Conservation (phyloP, 179 eudicot genomes). For the Spinacia oleracea region DNA sequence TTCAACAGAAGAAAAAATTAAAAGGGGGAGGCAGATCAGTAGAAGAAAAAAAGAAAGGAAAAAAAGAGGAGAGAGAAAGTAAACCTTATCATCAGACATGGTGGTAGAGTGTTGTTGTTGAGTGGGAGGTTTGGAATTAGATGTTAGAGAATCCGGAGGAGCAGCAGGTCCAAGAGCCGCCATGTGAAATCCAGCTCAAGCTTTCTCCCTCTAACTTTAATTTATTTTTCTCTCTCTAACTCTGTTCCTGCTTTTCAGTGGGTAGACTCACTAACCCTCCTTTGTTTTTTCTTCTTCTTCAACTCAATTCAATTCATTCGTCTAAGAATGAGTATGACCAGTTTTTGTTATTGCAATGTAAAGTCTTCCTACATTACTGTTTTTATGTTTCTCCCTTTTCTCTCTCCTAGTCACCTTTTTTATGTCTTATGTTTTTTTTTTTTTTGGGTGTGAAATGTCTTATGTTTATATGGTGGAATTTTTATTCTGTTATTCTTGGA, state of each 20-base stretch:
- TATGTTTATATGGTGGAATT: no score
- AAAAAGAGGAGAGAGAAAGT: conserved; percentile 2
- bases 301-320: no score
- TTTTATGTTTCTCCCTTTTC: no score
- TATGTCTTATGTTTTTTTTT: no score
- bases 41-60: neutral
- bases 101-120: neutral
- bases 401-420: no score
- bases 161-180: conserved; percentile 29
- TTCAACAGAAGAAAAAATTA: neutral
- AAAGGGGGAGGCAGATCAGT: neutral
- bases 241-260: neutral
- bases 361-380: no score
- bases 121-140: conserved; percentile 1
- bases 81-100: conserved; percentile 45
- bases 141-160: conserved; percentile 27
- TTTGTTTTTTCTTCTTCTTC: neutral
- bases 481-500: no score
- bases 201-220: neutral
- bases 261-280: conserved; percentile 6
- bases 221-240: neutral
- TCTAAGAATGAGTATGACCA: no score
- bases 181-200: conserved; percentile 27
- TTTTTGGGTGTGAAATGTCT: no score
- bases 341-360: no score